Base-by-base conservation (phyloP, 176 grass and related monocot genomes). In the Ensete ventricosum region DNA sequence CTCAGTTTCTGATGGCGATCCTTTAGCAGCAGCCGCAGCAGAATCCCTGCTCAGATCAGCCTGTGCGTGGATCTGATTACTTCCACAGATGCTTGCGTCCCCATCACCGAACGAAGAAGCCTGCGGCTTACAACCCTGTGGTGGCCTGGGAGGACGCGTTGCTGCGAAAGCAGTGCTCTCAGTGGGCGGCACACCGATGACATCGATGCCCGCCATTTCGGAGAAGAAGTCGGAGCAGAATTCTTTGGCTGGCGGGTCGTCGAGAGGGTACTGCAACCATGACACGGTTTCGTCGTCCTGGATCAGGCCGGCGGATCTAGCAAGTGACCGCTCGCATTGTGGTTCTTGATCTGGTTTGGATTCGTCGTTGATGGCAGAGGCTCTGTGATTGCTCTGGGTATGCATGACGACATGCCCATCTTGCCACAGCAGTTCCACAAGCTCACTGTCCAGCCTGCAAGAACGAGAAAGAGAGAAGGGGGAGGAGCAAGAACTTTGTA, bases 371-470 rank as follows among this genome's bases (percentile, higher is more conserved):
- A 55, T 11, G 23, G 73, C 57, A 17, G 73, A 29, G 50, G 79
- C 76, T 84, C 82, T 89, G 65, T 66, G 74, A 29, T 69, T 80
- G 55, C 69, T 77, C 71, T 89, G 92, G 78, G 53, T 89, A 43
- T 87, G 92, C 89, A 84, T 87, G 24, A 92, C 77, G 1, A 85
- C 82, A 67, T 92, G 86, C 50, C 86, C 84, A 69, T 87, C 74
- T 64, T 83, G 80, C 92, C 92, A 84, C 9, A 89, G 51, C 11
- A 96, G 87, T 64, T 92, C 92, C 10, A 89, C 54, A 54, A 92
- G 78, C 3, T 86, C 84, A 72, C 73, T 74, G 81, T 82, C 87
- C 2, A 79, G 49, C 50, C 62, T 79, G 64, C 69, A 73, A 22
- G 17, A 63, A 22, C 13, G 55, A 16, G 17, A 16, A 57, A 57